phyloP scores from a whole-genome alignment of 2,329 filamentous ascomycete genomes.

The Paecilomyces sp. region DNA sequence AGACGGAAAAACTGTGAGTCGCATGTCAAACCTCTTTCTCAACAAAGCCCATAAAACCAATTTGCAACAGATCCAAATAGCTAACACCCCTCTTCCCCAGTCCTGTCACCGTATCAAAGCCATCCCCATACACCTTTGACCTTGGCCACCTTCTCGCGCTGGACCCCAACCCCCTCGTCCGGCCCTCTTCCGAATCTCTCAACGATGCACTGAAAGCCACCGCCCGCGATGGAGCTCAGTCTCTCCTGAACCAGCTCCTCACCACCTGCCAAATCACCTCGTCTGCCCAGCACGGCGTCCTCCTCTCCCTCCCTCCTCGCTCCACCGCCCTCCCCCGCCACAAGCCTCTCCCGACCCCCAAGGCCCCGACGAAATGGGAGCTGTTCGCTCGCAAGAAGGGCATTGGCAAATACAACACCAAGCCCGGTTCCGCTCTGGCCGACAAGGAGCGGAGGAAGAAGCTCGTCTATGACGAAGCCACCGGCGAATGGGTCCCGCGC shows the following conservation, averaged over 20 bases:
- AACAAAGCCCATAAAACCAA: slow-evolving; percentile 2
- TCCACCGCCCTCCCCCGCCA: slow-evolving; percentile 74
- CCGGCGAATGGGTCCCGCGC: slow-evolving; percentile 81
- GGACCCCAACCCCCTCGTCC: slow-evolving; percentile 74
- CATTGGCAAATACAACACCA: slow-evolving; percentile 74
- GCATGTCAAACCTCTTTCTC: background rate
- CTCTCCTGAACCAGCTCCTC: slow-evolving; percentile 88
- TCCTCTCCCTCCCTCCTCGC: slow-evolving; percentile 67
- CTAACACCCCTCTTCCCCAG: slow-evolving; percentile 16
- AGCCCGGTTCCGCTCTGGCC: slow-evolving; percentile 48
- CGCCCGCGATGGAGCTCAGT: slow-evolving; percentile 85
- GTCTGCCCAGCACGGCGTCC: slow-evolving; percentile 58
- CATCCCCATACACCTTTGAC: slow-evolving; percentile 88
- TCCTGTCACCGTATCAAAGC: slow-evolving; percentile 65
- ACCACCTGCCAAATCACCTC: slow-evolving; percentile 75
- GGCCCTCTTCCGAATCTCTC: slow-evolving; percentile 42
- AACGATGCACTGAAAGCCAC: slow-evolving; percentile 64
- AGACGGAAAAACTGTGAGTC: slow-evolving; percentile 35
- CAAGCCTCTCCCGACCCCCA: slow-evolving; percentile 78
- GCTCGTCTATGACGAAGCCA: slow-evolving; percentile 75
- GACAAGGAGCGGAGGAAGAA: slow-evolving; percentile 59
- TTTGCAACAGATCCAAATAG: slow-evolving; percentile 2
- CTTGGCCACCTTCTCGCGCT: slow-evolving; percentile 77
- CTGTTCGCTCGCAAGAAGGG: slow-evolving; percentile 95
- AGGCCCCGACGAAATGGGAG: slow-evolving; percentile 88